phyloP scores from a whole-genome alignment of 208 protist genomes.

The Tritrichomonas musculus region DNA sequence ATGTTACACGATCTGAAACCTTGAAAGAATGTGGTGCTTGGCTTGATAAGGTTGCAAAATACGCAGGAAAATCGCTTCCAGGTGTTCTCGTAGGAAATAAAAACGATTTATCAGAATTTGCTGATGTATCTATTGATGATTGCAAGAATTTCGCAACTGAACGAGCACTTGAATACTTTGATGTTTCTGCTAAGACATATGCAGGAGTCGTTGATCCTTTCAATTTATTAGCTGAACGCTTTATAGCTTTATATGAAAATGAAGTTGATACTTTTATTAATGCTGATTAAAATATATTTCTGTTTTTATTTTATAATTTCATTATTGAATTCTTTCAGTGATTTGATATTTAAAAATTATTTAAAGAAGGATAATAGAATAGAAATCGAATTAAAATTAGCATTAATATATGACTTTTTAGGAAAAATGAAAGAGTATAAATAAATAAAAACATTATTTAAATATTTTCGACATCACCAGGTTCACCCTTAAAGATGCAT shows the following conservation, averaged over 20 bases:
- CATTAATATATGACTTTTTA: no score
- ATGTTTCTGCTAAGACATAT: constrained; percentile 33
- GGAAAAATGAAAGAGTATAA: no score
- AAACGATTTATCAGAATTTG: constrained; percentile 9
- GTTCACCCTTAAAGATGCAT: no score
- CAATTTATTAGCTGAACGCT: background rate
- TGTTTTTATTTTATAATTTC: background rate
- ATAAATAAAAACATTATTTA: no score
- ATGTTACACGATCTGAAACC: background rate
- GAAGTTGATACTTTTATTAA: constrained; percentile 22
- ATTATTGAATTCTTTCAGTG: background rate
- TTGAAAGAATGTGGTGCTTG: constrained; percentile 15
- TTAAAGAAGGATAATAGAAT: no score
- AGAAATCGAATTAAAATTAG: no score
- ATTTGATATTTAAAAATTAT: no score
- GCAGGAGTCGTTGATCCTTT: constrained; percentile 1
- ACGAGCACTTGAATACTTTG: background rate
- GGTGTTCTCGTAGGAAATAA: constrained; percentile 32
- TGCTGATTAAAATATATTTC: constrained; percentile 16
- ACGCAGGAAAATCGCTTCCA: background rate
- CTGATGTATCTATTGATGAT: constrained; percentile 16
- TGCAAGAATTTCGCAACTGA: background rate
- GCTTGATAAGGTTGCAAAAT: constrained; percentile 28
- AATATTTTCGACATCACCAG: no score
- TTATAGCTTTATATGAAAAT: constrained; percentile 30